Evolutionary conservation across 306 rosid species (phyloP), one percentile per base, ranked within the genome.

Genomic region (Citrullus amarus): DNA sequence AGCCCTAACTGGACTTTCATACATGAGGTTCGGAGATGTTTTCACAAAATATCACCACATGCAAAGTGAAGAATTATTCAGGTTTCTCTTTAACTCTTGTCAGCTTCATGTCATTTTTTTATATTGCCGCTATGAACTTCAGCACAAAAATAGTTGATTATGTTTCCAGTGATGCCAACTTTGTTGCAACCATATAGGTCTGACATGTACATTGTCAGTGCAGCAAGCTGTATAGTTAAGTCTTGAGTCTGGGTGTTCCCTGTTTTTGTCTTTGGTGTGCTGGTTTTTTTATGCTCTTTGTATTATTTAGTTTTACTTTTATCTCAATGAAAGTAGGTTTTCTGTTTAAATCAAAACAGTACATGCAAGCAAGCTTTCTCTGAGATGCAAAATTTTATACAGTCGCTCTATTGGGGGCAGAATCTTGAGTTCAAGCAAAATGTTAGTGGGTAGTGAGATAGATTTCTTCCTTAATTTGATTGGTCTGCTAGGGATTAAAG

Each of bases 21-120:
- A 95, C 83, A 82, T 91, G 96, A 89, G 99, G 84, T 95, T 87
- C 79, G 99, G 99, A 77, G 99, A 95, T 80, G 97, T 92, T 69
- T 95, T 95, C 85, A 92, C 93, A 34, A 92, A 91, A 91, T 86
- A 84, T 80, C 89, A 86, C 62, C 87, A 88, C 36, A 83, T 84
- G 83, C 93, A 92, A 86, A 89, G 86, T 78, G 96, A 95, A 82
- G 97, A 95, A 82, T 53, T 84, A 68, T 88, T 84, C 88, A 88
- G 99, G 99, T 95, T 77, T 76, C 83, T 66, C 78, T 50, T 78
- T 41, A 58, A 59, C 51, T 68, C 50, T 70, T 79, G 82, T 20
- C 58, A 82, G 70, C 57, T 83, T 65, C 53, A 59, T 0, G n/a
- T 17, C 20, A 36, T 34, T 55, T 38, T 51, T 73, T 32, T 50